Base-by-base conservation (phyloP, 2,329 filamentous ascomycete genomes). In the Epichloe glyceriae region DNA sequence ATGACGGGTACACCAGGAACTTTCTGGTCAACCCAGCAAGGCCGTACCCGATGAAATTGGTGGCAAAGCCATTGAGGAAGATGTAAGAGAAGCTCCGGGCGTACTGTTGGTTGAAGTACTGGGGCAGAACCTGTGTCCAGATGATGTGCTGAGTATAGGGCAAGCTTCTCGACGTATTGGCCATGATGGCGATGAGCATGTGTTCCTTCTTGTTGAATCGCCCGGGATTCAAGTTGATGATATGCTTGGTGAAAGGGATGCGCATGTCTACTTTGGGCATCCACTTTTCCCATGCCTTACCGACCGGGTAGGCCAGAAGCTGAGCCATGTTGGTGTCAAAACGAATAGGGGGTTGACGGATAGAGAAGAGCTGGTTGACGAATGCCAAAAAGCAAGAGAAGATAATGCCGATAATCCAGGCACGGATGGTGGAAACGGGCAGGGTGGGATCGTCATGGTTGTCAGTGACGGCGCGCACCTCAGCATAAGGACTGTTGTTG, bases 181-280 rank as follows among this genome's bases (percentile, higher is more conserved):
- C 78, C 75, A 79, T 79, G 61, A 79, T 76, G 52, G 74, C 75
- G 55, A 80, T 76, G 41, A 82, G 67, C 70, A 78, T 77, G 58
- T 82, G 78, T 61, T 82, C 78, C 63, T 82, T 82, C 57, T 73
- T 73, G 50, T 73, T 75, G 59, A 81, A 81, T 2, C 72, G 73
- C 0, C 76, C 76, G 0, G 77, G 76, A 57, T 79, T 80, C 12
- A 79, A 76, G 15, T 64, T 68, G 56, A 54, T 26, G 6, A 19
- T n/a, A 3, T 45, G 46, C 39, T 33, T 70, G 66, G 10, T 64
- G 61, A 38, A 64, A 3, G 61, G 72, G 52, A 78, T 65, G 67
- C 5, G 68, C 71, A 58, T 75, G 72, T 19, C 69, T 66, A 19
- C 67, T 57, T 77, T 73, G 0, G 78, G 78, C 40, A 82, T 63